phyloP scores from a whole-genome alignment of 345 rosid genomes.

The Balakata baccata region DNA sequence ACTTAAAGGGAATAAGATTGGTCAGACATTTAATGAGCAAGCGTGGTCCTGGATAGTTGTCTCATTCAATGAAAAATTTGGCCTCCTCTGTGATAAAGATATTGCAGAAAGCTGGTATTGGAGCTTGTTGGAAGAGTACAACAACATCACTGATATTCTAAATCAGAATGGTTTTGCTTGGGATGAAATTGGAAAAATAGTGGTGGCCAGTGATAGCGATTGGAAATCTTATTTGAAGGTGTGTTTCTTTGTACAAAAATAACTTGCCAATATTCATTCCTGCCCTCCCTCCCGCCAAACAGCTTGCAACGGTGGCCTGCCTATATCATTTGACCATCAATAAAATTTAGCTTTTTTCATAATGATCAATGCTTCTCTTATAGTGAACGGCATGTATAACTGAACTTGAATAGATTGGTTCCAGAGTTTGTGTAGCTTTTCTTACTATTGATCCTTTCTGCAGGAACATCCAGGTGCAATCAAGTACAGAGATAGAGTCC shows the following conservation, averaged over 20 bases:
- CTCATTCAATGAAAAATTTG: conserved; percentile 23
- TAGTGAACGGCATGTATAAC: not conserved
- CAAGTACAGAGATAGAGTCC: conserved; percentile 19
- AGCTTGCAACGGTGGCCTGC: not conserved
- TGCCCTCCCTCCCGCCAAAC: too few relatives aligned
- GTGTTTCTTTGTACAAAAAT: conserved; percentile 17
- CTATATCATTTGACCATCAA: not conserved
- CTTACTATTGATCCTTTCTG: conserved; percentile 2
- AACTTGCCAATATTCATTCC: not conserved
- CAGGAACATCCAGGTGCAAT: conserved; percentile 27
- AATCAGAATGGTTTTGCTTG: conserved; percentile 26
- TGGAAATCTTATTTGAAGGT: conserved; percentile 29
- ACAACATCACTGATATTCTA: conserved; percentile 22
- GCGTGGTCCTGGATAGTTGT: conserved; percentile 27
- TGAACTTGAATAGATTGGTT: not conserved
- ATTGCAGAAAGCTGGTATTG: conserved; percentile 19
- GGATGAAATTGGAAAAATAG: conserved; percentile 17
- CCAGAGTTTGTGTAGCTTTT: not conserved
- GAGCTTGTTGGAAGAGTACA: conserved; percentile 27
- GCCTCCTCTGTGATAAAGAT: conserved; percentile 22
- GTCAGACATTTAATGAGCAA: conserved; percentile 19
- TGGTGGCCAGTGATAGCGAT: conserved; percentile 15
- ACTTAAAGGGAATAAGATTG: conserved; percentile 19
- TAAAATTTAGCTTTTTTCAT: not conserved
- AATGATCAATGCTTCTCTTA: not conserved